phyloP scores from a whole-genome alignment of 345 rosid genomes.

The Brassica nigra region DNA sequence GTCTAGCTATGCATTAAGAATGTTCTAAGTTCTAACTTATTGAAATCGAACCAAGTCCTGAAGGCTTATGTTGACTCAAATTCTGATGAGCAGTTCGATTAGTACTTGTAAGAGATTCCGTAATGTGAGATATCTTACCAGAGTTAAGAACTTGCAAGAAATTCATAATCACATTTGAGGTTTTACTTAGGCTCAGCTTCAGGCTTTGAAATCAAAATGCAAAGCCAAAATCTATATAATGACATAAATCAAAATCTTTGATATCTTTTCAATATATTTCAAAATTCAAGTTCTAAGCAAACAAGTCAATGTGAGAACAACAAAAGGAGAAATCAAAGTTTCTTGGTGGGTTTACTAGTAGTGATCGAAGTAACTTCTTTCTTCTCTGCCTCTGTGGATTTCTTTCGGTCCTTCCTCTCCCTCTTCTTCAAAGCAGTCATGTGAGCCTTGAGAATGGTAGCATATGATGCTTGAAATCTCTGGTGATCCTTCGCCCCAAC shows the following conservation, averaged over 20 bases:
- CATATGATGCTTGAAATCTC: slow-evolving; percentile 93
- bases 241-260: slow-evolving; percentile 18
- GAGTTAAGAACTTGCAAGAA: slow-evolving; percentile 8
- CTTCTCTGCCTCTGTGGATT: slow-evolving; percentile 64
- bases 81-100: slow-evolving; percentile 13
- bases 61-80: slow-evolving; percentile 29
- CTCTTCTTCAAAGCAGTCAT: slow-evolving; percentile 90
- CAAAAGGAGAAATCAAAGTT: slow-evolving; percentile 26
- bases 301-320: slow-evolving; percentile 19
- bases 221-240: slow-evolving; percentile 18
- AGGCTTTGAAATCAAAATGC: slow-evolving; percentile 7
- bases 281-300: slow-evolving; percentile 20
- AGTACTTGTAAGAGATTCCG: background rate
- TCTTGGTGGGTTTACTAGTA: slow-evolving; percentile 39
- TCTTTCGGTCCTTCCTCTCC: slow-evolving; percentile 90
- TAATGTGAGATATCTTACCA: slow-evolving; percentile 1
- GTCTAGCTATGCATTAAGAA: no score
- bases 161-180: background rate
- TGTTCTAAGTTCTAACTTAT: background rate
- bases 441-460: slow-evolving; percentile 86
- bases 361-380: slow-evolving; percentile 43
- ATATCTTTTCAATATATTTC: slow-evolving; percentile 10
- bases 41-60: slow-evolving; percentile 7
- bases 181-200: slow-evolving; percentile 16
- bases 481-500: slow-evolving; percentile 91